Evolutionary conservation across 495 filamentous ascomycete genomes (phyloP), one percentile per base, ranked within the genome.

Genomic region (Paragyromitra xinjiangensis): DNA sequence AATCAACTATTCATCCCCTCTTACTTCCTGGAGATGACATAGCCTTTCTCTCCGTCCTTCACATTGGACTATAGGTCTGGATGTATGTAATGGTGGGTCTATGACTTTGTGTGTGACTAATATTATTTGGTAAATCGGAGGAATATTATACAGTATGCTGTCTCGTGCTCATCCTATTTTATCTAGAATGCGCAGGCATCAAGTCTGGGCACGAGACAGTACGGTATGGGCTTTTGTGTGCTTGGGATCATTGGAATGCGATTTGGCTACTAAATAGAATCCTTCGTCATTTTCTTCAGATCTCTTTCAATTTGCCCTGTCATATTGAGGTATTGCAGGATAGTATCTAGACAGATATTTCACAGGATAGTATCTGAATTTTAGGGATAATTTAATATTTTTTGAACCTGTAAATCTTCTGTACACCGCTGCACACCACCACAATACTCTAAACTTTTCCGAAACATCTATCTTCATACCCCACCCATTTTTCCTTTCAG

Each of bases 251-350:
- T 39, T 39, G 56, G 56, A 19, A 14, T 51, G 14, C n/a, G 19
- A 5, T 51, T 19, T 19, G 6, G 37, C 26, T 61, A 39, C 22
- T 37, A 29, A 48, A 65, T 68, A 68, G 64, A 68, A 68, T 68
- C 56, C 6, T 68, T 14, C n/a, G 19, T 8, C 34, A 40, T 29
- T 56, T 19, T 29, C 22, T 42, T 42, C 39, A 6, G 42, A 8
- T 51, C 40, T 68, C 48, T 26, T 68, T 68, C 29, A 55, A 56
- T 68, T 68, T 56, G 12, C 34, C 24, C 16, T 7, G 3, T 44
- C 0, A 19, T 16, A 48, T 37, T 2, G 1, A 34, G 16, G 22
- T 12, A 53, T 53, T 53, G 6, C 24, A 37, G 22, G 26, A 55
- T 55, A 55, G 64, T 67, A 67, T 67, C 26, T 45, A 11, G 11